phyloP scores from a whole-genome alignment of 2,329 filamentous ascomycete genomes.

The Didymella pinodella region DNA sequence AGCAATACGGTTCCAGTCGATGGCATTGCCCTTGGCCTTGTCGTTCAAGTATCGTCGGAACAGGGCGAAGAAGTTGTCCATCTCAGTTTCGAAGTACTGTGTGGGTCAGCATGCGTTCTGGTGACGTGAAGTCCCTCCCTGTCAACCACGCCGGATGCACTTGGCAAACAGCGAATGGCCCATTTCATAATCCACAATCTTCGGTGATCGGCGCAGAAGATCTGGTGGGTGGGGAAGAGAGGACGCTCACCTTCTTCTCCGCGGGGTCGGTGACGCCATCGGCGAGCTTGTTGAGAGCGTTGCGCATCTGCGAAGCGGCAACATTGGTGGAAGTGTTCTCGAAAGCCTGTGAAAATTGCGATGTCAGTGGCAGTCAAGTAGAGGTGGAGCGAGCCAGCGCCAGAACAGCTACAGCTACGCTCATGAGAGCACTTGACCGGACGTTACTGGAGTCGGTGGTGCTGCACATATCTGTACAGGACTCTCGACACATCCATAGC shows the following conservation, averaged over 20 bases:
- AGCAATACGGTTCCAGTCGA: constrained; percentile 95
- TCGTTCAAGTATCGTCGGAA: constrained; percentile 99
- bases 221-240: constrained; percentile 4
- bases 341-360: constrained; percentile 73
- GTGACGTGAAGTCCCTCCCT: constrained; percentile 26
- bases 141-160: constrained; percentile 9
- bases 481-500: neutral
- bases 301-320: constrained; percentile 98
- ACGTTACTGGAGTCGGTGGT: neutral
- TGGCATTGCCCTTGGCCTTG: constrained; percentile 96
- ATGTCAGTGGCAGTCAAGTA: constrained; percentile 14
- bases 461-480: neutral
- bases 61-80: constrained; percentile 99
- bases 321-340: constrained; percentile 99
- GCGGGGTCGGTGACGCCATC: constrained; percentile 85
- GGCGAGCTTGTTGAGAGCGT: constrained; percentile 89
- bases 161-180: constrained; percentile 6
- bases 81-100: constrained; percentile 95
- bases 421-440: neutral
- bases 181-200: neutral
- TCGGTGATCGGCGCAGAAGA: neutral
- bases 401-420: neutral
- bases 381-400: neutral
- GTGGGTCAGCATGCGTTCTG: constrained; percentile 28
- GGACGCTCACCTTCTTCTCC: constrained; percentile 73